Base-by-base conservation (phyloP, 116 monocot species). In the Trichopus zeylanicus region DNA sequence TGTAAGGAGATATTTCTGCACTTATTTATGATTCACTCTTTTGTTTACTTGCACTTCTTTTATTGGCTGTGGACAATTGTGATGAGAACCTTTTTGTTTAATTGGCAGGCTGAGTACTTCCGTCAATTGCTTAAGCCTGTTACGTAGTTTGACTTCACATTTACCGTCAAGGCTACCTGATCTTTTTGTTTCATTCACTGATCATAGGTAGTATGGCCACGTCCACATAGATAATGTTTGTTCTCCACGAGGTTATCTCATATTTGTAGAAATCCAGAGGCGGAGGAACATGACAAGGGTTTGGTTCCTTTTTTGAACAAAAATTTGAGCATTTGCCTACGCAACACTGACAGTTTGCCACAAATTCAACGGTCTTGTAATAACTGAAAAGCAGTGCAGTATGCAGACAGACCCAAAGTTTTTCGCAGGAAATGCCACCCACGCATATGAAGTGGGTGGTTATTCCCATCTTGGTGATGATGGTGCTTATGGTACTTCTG, bases 71-170 rank as follows among this genome's bases (percentile, higher is more conserved):
- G n/a, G n/a, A n/a, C n/a, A n/a, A n/a, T n/a, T n/a, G n/a, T 42
- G 42, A 42, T 18, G 42, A 13, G 13, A 42, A 16, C 42, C n/a
- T 13, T n/a, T 42, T 38, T 42, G 12, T 42, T 42, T 18, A 1
- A 42, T 42, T 42, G 26, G 33, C 78, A 87, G 78, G 82, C 87
- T 42, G 78, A 79, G 60, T 81, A 82, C 56, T 87, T 87, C 73
- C 86, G 86, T 21, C 82, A 81, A 28, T 60, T 87, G 78, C 75
- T 82, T 60, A 87, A 87, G 66, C 86, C 86, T 55, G 82, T 87
- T 57, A 87, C 87, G 87, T 87, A 87, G 87, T 68, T 67, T 38
- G n/a, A 55, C 25, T 28, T 6, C 9, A 29, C 19, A 26, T 30
- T 20, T 11, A 19, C 30, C 62, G 19, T 13, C 25, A 42, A 0